Evolutionary conservation across 371 early-diverging fungal species (phyloP).

Genomic region (Smittium culicis): DNA sequence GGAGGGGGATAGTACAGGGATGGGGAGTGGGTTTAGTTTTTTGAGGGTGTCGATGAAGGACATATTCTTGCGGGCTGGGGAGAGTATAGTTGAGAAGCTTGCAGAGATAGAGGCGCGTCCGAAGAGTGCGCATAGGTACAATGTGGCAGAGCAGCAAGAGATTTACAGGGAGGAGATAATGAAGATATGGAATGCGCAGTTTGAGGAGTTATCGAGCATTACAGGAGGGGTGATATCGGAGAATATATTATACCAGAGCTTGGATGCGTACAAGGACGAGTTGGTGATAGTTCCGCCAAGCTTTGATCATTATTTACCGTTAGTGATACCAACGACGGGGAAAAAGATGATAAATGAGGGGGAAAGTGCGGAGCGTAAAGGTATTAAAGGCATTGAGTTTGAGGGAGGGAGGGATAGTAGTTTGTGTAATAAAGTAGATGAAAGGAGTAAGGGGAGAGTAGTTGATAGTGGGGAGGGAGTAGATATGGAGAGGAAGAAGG

Average conservation of each 20-base stretch:
- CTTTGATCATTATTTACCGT: neutral
- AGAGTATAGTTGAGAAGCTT: constrained; percentile 65
- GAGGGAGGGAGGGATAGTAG: neutral
- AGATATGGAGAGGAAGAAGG: too few species aligned
- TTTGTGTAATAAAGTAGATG: too few species aligned
- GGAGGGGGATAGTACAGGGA: constrained; percentile 94
- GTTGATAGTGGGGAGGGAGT: too few species aligned
- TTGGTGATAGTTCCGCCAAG: constrained; percentile 22
- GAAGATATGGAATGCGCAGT: constrained; percentile 89
- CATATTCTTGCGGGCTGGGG: constrained; percentile 81
- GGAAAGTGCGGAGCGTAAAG: too few species aligned
- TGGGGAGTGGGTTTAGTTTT: constrained; percentile 97
- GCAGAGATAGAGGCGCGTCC: constrained; percentile 67
- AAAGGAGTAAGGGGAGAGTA: too few species aligned
- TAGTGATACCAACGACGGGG: neutral
- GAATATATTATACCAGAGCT: neutral
- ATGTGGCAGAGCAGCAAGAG: constrained; percentile 89
- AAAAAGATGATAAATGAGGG: too few species aligned
- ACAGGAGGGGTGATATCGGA: neutral
- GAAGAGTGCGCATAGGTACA: constrained; percentile 78
- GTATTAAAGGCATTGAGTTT: too few species aligned
- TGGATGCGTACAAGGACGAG: constrained; percentile 20
- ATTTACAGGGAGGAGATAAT: constrained; percentile 86
- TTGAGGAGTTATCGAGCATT: constrained; percentile 21
- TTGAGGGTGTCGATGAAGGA: constrained; percentile 95